These are phyloP conservation scores for Novymonas esmeraldas DNA, from an alignment of 208 protist genomes.

Conservation along the genomic window DNA sequence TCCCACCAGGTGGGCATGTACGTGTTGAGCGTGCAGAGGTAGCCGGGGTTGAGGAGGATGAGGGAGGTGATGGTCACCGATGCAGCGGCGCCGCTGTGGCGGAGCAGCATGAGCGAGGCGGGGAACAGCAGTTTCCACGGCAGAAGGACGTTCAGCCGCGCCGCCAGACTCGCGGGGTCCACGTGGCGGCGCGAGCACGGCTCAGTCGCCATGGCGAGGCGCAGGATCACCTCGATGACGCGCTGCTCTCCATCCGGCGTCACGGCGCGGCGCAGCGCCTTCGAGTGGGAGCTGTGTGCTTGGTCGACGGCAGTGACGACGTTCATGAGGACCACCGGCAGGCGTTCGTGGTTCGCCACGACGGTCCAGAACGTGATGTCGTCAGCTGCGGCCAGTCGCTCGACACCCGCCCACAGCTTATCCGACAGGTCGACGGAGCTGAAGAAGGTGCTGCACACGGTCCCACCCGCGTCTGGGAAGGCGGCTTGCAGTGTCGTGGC, in stretches of 20 bases:
- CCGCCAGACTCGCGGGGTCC: slow-evolving; percentile 38
- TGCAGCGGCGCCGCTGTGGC: slow-evolving; percentile 54
- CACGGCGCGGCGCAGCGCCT: slow-evolving; percentile 37
- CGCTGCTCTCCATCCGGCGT: slow-evolving; percentile 40
- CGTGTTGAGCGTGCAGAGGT: slow-evolving; percentile 50
- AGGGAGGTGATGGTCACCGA: slow-evolving; percentile 64
- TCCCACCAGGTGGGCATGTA: slow-evolving; percentile 67
- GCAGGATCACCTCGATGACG: slow-evolving; percentile 56
- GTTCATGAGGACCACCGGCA: slow-evolving; percentile 50
- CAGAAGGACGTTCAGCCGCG: slow-evolving; percentile 47
- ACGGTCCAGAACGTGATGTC: slow-evolving; percentile 88
- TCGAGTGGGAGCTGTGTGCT: slow-evolving; percentile 65
- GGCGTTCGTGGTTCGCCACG: slow-evolving; percentile 52
- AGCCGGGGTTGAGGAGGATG: slow-evolving; percentile 59
- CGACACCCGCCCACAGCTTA: slow-evolving; percentile 64
- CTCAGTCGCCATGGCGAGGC: slow-evolving; percentile 55
- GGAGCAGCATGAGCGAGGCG: slow-evolving; percentile 53
- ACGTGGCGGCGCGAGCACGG: slow-evolving; percentile 41
- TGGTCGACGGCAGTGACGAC: slow-evolving; percentile 59
- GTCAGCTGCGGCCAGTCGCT: slow-evolving; percentile 63
- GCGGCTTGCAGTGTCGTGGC: slow-evolving; percentile 22
- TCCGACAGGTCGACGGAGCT: slow-evolving; percentile 62
- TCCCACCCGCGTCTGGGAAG: slow-evolving; percentile 60
- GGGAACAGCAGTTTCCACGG: slow-evolving; percentile 54
- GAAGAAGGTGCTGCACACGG: slow-evolving; percentile 70